Conservation (phyloP, 31 red algal species). For the Asparagopsis taxiformis region DNA sequence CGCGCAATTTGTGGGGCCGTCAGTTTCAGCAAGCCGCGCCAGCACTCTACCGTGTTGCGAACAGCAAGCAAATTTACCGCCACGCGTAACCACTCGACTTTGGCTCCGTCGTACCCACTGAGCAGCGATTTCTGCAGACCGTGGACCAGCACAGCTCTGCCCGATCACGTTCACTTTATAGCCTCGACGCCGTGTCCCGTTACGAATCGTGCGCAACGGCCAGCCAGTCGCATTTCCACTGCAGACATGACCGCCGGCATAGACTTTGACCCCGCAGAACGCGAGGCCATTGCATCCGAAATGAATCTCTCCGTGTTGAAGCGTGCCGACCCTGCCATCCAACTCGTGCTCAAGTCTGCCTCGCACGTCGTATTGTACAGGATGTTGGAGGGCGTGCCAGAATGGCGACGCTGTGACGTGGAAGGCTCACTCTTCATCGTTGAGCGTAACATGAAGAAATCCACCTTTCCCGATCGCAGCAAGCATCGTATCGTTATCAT, state of each 20-base stretch:
- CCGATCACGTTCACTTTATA: too few species aligned
- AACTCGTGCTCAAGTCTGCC: conserved; percentile 39
- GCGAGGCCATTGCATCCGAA: conserved; percentile 59
- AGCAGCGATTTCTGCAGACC: too few species aligned
- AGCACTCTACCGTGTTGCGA: too few species aligned
- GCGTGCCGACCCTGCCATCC: conserved; percentile 47
- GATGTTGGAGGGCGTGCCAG: conserved; percentile 11
- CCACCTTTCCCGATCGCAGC: conserved; percentile 24
- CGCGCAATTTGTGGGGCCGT: too few species aligned
- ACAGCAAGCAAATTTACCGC: too few species aligned
- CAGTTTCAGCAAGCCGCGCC: too few species aligned
- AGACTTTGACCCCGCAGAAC: conserved; percentile 58
- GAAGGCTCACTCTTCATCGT: conserved; percentile 79
- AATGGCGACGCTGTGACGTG: conserved; percentile 69
- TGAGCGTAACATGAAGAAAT: conserved; percentile 31
- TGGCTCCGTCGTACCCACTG: too few species aligned
- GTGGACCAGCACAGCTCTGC: too few species aligned
- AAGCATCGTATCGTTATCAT: conserved; percentile 66
- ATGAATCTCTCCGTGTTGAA: conserved; percentile 70
- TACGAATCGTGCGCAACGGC: too few species aligned
- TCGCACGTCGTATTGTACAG: conserved; percentile 71
- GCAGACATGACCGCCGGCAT: conserved; percentile 49
- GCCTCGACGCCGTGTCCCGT: too few species aligned
- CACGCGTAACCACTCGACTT: too few species aligned
- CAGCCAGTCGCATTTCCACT: background rate